Conservation (phyloP, 1,284 basidiomycete species). For the Microbotryomycetes sp. region DNA sequence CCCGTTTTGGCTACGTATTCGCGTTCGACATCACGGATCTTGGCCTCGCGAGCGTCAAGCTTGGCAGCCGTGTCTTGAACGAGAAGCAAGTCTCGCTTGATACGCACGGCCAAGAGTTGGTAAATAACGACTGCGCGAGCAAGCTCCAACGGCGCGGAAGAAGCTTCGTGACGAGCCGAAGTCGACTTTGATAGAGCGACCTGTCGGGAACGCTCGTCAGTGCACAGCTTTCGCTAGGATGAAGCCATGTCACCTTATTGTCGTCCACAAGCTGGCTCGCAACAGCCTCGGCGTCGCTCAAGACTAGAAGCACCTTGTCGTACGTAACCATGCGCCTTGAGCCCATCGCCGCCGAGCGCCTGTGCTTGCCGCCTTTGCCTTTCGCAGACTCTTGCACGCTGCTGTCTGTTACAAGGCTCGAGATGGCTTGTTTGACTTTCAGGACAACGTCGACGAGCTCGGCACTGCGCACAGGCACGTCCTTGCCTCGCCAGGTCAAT, state of each 20-base stretch:
- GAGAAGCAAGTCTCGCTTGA: conserved; percentile 78
- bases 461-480: conserved; percentile 78
- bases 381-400: conserved; percentile 43
- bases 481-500: conserved; percentile 71
- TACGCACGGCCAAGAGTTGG: conserved; percentile 73
- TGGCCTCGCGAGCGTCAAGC: conserved; percentile 40
- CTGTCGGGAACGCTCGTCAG: conserved; percentile 35
- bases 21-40: conserved; percentile 15
- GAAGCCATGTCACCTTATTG: conserved; percentile 55
- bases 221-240: conserved; percentile 2
- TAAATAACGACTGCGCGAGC: conserved; percentile 79
- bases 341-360: conserved; percentile 28
- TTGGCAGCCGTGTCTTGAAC: conserved; percentile 53
- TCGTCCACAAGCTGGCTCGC: conserved; percentile 68
- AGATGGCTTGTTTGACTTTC: conserved; percentile 71
- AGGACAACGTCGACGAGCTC: conserved; percentile 83
- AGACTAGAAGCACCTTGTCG: conserved; percentile 68
- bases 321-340: conserved; percentile 62
- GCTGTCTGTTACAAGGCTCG: conserved; percentile 42
- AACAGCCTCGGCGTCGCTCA: conserved; percentile 80
- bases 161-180: conserved; percentile 27
- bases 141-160: conserved; percentile 52
- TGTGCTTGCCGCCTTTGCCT: conserved; percentile 44
- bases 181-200: conserved; percentile 40
- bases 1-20: conserved; percentile 10